These are phyloP conservation scores for Serendipita sp. DNA, from an alignment of 768 basidiomycete genomes.

Conservation along the genomic window DNA sequence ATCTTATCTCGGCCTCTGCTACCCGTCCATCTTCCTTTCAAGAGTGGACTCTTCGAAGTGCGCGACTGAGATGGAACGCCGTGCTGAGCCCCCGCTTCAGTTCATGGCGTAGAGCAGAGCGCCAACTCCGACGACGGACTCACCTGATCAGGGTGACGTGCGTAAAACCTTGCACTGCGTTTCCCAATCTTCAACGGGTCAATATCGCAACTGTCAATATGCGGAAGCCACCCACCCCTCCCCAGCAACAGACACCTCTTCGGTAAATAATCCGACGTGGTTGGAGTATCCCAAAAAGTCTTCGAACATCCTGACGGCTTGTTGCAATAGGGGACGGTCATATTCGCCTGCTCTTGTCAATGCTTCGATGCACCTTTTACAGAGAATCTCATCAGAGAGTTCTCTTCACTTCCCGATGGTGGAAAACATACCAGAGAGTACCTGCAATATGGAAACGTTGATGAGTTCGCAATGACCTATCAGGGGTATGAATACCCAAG, in stretches of 20 bases:
- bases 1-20: not conserved
- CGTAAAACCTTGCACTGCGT: conserved; percentile 85
- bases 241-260: conserved; percentile 72
- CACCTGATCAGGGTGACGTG: conserved; percentile 23
- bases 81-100: not conserved
- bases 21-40: not conserved
- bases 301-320: conserved; percentile 81
- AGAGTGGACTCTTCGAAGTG: not conserved
- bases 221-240: conserved; percentile 39
- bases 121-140: not conserved
- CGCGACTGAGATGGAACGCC: conserved; percentile 1
- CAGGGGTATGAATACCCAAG: conserved; percentile 20
- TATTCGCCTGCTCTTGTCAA: conserved; percentile 74
- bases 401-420: not conserved
- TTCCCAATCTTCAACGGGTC: conserved; percentile 42
- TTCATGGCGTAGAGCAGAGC: not conserved
- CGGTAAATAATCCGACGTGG: conserved; percentile 74
- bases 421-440: conserved; percentile 18
- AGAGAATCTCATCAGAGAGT: not conserved
- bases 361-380: conserved; percentile 65
- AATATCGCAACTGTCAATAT: conserved; percentile 5
- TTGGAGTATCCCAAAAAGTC: conserved; percentile 72
- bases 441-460: not conserved
- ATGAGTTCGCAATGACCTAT: conserved; percentile 22
- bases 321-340: conserved; percentile 45